Evolutionary conservation across 768 basidiomycete species (phyloP).

Genomic region (Coprinellus micaceus): DNA sequence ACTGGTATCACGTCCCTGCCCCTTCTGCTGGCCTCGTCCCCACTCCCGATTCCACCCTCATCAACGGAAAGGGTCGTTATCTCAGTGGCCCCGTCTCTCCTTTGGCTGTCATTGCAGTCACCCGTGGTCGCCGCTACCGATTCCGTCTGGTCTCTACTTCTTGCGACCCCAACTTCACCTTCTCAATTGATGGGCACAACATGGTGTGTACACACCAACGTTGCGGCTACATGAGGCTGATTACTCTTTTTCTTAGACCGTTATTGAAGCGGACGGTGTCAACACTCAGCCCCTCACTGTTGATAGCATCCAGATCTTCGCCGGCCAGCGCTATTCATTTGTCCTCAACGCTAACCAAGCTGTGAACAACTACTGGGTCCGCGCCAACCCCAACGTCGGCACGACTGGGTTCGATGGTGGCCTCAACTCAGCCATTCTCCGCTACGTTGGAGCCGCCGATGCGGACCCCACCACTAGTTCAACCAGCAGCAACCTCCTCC

Average conservation of each 20-base stretch:
- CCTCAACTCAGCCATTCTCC: conserved; percentile 45
- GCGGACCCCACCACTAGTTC: conserved; percentile 35
- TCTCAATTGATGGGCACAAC: conserved; percentile 44
- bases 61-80: conserved; percentile 39
- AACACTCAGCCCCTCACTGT: conserved; percentile 24
- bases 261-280: conserved; percentile 36
- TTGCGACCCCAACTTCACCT: conserved; percentile 31
- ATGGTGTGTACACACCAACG: no score
- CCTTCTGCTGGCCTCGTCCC: conserved; percentile 19
- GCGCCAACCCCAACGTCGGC: conserved; percentile 29
- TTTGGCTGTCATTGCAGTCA: conserved; percentile 33
- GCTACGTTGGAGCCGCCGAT: conserved; percentile 39
- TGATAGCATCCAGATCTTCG: conserved; percentile 24
- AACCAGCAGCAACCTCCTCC: conserved; percentile 17
- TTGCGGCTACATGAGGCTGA: neutral
- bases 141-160: conserved; percentile 22
- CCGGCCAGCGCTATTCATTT: conserved; percentile 40
- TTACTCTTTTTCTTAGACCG: conserved; percentile 8
- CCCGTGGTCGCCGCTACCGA: conserved; percentile 28
- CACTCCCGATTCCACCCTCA: conserved; percentile 28
- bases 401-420: conserved; percentile 29
- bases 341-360: conserved; percentile 40
- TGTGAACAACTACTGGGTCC: conserved; percentile 54
- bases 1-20: conserved; percentile 22
- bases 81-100: conserved; percentile 26